Evolutionary conservation across 768 basidiomycete genomes (phyloP), one percentile per base, ranked within the genome.

Genomic region (Suillus cothurnatus): DNA sequence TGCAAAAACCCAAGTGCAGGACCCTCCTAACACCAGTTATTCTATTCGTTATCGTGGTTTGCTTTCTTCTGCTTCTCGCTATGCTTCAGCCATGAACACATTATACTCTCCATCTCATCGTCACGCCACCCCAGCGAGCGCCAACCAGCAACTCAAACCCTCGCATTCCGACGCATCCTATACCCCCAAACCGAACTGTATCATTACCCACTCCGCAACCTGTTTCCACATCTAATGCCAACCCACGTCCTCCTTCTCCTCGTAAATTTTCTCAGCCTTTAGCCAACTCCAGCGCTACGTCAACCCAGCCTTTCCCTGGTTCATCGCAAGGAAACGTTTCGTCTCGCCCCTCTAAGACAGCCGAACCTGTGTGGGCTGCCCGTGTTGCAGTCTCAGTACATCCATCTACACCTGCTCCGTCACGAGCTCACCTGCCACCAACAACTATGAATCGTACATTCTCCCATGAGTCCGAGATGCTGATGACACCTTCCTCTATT

Each of bases 401-500:
- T 64, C 52, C 72, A 15, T 71, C 72, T 23, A 70, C 78, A 6
- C 74, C 77, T 67, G 74, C 74, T 59, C 76, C 75, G 36, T 61
- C 69, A 8, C 75, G 72, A 61, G 52, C 66, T 62, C 64, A 74
- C 21, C 50, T 64, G 17, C 65, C 71, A 34, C 64, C 75, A 41
- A n/a, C n/a, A n/a, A 73, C 67, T 19, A 61, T 80, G 26, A 74
- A 78, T 49, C 78, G 78, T 36, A 71, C 75, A 45, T 73, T 77
- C 23, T 84, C 84, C 15, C 78, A 83, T 61, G 88, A 88, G 55
- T 81, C 84, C 11, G 80, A 81, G 62, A 77, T 86, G 45, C 80
- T 90, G 41, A 82, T 81, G 70, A 90, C 89, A 0, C 88, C 89
- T 6, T 89, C 88, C 15, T 89, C 89, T 1, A 81, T 90, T 21